Base-by-base conservation (phyloP, 2,329 filamentous ascomycete species). In the Byssochlamys sp. region DNA sequence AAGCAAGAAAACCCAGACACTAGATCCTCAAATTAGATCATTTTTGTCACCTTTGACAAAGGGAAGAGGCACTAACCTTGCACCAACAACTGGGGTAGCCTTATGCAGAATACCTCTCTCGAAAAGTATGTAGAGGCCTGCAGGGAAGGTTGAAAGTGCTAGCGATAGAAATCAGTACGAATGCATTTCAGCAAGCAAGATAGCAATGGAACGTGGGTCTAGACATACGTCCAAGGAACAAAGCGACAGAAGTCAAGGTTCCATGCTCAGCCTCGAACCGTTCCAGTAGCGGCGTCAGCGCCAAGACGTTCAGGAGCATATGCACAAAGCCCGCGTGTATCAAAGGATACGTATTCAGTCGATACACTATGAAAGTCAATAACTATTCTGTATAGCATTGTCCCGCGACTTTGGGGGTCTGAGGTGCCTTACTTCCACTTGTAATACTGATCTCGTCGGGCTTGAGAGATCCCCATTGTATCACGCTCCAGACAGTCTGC, bases 231-330 rank as follows among this genome's bases (percentile, higher is more conserved):
- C 94, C 94, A 67, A 94, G 84, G 72, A 97, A 96, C 55, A 97
- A 79, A 35, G 89, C 84, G 61, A 95, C 72, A n/a, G 90, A 88
- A 27, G 90, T 90, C 68, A 97, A 78, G 6, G 92, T 97, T 55
- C 94, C 94, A 73, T 95, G 86, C 72, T 96, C 92, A 61, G 84
- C 83, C 77, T 99, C 94, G 73, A 97, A 99, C 60, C 91, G 84
- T 74, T 96, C 92, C 71, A 99, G 77, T 55, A 99, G 78, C n/a
- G 94, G 94, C 45, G 87, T 86, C 61, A 97, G 73, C 25, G 90
- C 89, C 61, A 95, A 55, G 26, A 90, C 72, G 73, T 97, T 96
- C 69, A 95, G 77, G 55, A 91, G 68, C 60, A 87, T 81, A 73
- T 97, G 94, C 65, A 96, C 78, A 70, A 95, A 81, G 66, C 87